Percentiles rank a stretch among this genome's conserved stretches.
Evolutionary conservation across 176 grass and related monocot genomes (phyloP).

Genomic region (Phragmites australis): DNA sequence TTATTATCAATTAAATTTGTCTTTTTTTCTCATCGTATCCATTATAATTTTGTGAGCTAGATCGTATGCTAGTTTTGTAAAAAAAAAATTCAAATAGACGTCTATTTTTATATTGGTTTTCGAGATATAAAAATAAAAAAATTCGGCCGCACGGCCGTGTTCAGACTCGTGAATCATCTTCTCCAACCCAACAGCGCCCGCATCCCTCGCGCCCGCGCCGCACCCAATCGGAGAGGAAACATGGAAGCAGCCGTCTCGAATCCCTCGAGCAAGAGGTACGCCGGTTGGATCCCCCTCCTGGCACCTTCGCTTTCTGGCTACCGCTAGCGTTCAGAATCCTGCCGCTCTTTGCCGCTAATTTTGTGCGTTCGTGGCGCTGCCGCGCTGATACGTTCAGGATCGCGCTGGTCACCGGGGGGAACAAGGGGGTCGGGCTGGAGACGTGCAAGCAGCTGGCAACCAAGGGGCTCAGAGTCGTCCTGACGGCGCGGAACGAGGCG

Average conservation of each 20-base stretch:
- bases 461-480: conserved; percentile 52
- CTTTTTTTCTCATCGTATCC: too few relatives aligned
- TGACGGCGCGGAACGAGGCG: conserved; percentile 67
- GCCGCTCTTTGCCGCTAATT: background rate
- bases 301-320: background rate
- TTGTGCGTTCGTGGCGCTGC: background rate
- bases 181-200: background rate
- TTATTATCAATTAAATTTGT: too few relatives aligned
- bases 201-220: background rate
- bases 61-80: too few relatives aligned
- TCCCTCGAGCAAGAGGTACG: conserved; percentile 48
- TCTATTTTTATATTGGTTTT: too few relatives aligned
- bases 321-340: too few relatives aligned
- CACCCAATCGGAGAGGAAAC: background rate
- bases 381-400: conserved; percentile 32
- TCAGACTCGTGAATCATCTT: conserved; percentile 32
- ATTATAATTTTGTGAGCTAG: too few relatives aligned
- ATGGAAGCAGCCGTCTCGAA: conserved; percentile 39
- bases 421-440: conserved; percentile 82
- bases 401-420: conserved; percentile 63
- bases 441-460: conserved; percentile 59
- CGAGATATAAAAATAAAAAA: too few relatives aligned
- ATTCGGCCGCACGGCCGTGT: too few relatives aligned
- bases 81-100: too few relatives aligned
- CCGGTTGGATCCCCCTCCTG: background rate